Base-by-base conservation (phyloP, 179 eudicot genomes). In the Kewa caespitosa region DNA sequence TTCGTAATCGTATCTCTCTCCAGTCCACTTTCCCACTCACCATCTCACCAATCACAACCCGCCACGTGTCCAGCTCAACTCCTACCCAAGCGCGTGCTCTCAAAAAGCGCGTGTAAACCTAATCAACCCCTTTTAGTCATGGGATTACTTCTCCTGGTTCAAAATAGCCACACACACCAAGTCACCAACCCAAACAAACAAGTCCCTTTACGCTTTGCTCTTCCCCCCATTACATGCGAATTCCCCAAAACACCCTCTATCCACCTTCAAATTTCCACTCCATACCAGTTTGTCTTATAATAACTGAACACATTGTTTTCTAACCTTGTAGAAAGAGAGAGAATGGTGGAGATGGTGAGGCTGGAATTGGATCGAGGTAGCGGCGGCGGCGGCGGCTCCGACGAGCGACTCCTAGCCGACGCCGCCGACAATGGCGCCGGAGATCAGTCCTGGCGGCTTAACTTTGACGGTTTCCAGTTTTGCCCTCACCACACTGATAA, bases 381-480 rank as follows among this genome's bases (percentile, higher is more conserved):
- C n/a, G n/a, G n/a, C 28, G 86, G 78, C 36, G 77, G 66, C 74
- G 74, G 25, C 23, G 72, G 20, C 32, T 81, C 87, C n/a, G 92
- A 90, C 71, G 82, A 83, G 88, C 83, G 86, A 43, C 74, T 85
- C 28, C 84, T 91, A 48, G 37, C 71, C 74, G 76, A 27, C 32
- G 65, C 32, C 31, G 63, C 46, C 54, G 69, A 65, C 32, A 73
- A 61, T 50, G 78, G 36, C 41, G 76, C 39, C 6, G 79, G 80
- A 43, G 81, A 79, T 61, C 74, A 46, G 38, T 90, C 97, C 8
- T 92, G 97, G 97, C 88, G 90, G 70, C 50, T 92, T 77, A 92
- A 92, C 81, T 90, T 92, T 75, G 93, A 90, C 18, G 86, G 80
- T 0, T 84, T 79, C 32, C 90, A 87, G 75, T 20, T 85, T 0